Evolutionary conservation across 2,329 filamentous ascomycete genomes (phyloP).

Genomic region (Truncatella angustata): DNA sequence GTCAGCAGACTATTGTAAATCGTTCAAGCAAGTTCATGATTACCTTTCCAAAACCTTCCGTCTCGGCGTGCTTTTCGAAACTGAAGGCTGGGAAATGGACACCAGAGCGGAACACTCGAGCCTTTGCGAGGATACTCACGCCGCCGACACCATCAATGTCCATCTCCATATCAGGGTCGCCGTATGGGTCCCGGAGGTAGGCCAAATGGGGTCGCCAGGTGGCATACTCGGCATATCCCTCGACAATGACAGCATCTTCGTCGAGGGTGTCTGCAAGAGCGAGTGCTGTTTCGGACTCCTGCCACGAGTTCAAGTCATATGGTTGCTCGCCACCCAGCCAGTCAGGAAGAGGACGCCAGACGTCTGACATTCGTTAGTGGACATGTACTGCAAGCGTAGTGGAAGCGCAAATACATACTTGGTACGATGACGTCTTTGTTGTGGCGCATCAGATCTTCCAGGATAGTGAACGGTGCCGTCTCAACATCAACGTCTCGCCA

Average conservation of each 20-base stretch:
- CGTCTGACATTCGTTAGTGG: slow-evolving; percentile 58
- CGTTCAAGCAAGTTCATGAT: slow-evolving; percentile 17
- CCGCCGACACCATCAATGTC: slow-evolving; percentile 97
- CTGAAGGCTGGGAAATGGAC: slow-evolving; percentile 98
- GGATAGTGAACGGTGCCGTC: slow-evolving; percentile 92
- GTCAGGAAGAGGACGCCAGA: slow-evolving; percentile 97
- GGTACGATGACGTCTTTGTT: slow-evolving; percentile 99
- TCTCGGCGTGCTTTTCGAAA: slow-evolving; percentile 98
- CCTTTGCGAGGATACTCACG: slow-evolving; percentile 96
- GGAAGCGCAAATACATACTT: slow-evolving; percentile 64
- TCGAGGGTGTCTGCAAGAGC: slow-evolving; percentile 92
- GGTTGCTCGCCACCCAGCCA: slow-evolving; percentile 98
- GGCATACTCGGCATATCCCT: slow-evolving; percentile 97
- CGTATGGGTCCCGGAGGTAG: slow-evolving; percentile 93
- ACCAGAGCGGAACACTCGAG: slow-evolving; percentile 88
- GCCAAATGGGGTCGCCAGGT: slow-evolving; percentile 97
- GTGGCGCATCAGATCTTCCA: slow-evolving; percentile 97
- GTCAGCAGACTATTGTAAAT: slow-evolving; percentile 6
- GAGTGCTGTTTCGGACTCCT: slow-evolving; percentile 95
- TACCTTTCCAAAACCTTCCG: slow-evolving; percentile 98
- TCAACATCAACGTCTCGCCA: slow-evolving; percentile 99
- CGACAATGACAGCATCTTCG: slow-evolving; percentile 97
- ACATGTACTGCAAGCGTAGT: neutral
- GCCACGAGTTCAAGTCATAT: slow-evolving; percentile 98
- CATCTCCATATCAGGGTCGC: slow-evolving; percentile 99